These are phyloP conservation scores for Gamarada debralockiae DNA, from an alignment of 495 filamentous ascomycete genomes.

Conservation along the genomic window DNA sequence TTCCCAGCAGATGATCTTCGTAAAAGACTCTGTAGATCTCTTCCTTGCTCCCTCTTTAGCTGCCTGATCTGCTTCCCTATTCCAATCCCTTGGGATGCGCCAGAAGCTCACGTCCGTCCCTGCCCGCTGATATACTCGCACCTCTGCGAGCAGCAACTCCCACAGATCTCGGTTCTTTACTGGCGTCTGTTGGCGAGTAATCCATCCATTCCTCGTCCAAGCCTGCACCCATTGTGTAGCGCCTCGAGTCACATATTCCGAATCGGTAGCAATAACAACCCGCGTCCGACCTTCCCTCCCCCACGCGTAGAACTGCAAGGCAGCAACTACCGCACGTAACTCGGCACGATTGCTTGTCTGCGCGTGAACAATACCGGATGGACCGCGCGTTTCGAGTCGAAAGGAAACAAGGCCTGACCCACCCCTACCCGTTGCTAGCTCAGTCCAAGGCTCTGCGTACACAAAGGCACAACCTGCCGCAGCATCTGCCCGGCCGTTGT, in stretches of 20 bases:
- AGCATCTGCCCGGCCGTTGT: slow-evolving; percentile 17
- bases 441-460: neutral
- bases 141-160: slow-evolving; percentile 34
- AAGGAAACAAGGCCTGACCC: neutral
- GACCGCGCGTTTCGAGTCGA: slow-evolving; percentile 23
- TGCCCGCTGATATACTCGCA: slow-evolving; percentile 12
- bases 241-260: slow-evolving; percentile 37
- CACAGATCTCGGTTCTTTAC: slow-evolving; percentile 43
- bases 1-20: too few relatives aligned
- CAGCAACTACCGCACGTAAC: slow-evolving; percentile 38
- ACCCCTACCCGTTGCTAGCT: neutral
- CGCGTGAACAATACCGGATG: slow-evolving; percentile 19
- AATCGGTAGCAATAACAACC: slow-evolving; percentile 44
- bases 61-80: slow-evolving; percentile 34
- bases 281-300: slow-evolving; percentile 32
- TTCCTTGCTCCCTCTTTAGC: slow-evolving; percentile 31
- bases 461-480: slow-evolving; percentile 24
- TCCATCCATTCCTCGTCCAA: slow-evolving; percentile 41
- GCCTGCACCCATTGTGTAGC: slow-evolving; percentile 34
- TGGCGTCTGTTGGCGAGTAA: neutral
- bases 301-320: slow-evolving; percentile 32
- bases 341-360: slow-evolving; percentile 39
- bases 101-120: slow-evolving; percentile 36
- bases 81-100: slow-evolving; percentile 37
- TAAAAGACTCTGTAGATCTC: too few relatives aligned